Conservation (phyloP, 148 eudicot genomes). For the Chenopodium suecicum region DNA sequence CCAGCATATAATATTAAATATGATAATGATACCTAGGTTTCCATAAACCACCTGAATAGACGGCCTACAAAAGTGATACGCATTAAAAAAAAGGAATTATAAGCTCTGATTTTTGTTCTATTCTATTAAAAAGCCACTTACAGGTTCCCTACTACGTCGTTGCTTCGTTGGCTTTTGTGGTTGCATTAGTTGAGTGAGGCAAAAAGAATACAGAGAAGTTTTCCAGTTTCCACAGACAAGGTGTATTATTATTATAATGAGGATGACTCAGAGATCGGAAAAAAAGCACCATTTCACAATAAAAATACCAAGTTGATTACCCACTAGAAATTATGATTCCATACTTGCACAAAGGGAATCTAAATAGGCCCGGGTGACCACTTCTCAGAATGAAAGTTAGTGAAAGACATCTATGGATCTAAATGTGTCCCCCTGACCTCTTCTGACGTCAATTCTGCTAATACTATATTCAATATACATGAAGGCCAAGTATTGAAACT, state of each 20-base stretch:
- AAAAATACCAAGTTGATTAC: conserved; percentile 6
- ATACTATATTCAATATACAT: conserved; percentile 6
- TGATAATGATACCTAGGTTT: conserved; percentile 21
- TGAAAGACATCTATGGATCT: conserved; percentile 8
- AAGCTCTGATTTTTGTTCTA: not conserved
- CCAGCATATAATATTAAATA: conserved; percentile 1
- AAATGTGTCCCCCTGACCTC: conserved; percentile 5
- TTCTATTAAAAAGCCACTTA: not conserved
- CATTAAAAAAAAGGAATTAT: not conserved
- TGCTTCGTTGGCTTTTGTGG: conserved; percentile 12
- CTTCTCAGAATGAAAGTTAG: conserved; percentile 6
- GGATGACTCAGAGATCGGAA: not conserved
- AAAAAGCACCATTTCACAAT: conserved; percentile 2
- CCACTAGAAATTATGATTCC: not conserved
- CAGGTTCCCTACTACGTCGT: not conserved
- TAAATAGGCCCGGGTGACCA: not conserved
- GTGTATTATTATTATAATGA: not conserved
- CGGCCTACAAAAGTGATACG: conserved; percentile 13
- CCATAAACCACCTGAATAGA: conserved; percentile 11
- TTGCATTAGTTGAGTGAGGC: conserved; percentile 8
- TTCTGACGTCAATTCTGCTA: not conserved
- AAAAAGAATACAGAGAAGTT: not conserved
- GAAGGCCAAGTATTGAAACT: conserved; percentile 5
- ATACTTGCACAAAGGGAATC: conserved; percentile 6
- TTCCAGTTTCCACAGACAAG: conserved; percentile 6